A percentile compares a stretch with the other conserved stretches of the same genome.
phyloP scores from a whole-genome alignment of 805 yeast genomes.

The Yamadazyma phyllophila region DNA sequence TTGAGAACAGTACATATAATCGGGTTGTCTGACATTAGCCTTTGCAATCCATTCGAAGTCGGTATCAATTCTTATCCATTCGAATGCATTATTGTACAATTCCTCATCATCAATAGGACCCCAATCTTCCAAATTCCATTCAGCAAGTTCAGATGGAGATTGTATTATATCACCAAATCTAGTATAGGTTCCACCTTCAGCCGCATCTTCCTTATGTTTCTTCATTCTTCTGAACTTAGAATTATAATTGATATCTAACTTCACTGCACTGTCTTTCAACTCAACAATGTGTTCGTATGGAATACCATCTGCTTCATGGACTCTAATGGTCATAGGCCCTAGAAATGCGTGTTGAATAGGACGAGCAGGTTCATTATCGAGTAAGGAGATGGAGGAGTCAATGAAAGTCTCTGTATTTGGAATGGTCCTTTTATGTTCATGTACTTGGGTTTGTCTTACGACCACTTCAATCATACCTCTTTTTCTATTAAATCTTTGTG shows the following conservation, averaged over 20 bases:
- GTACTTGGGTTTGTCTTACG: slow-evolving; percentile 82
- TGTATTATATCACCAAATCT: slow-evolving; percentile 75
- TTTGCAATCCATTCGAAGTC: slow-evolving; percentile 96
- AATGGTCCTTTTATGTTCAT: slow-evolving; percentile 42
- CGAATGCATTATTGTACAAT: slow-evolving; percentile 82
- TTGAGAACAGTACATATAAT: slow-evolving; percentile 92
- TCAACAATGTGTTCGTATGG: slow-evolving; percentile 98
- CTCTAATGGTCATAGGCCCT: slow-evolving; percentile 95
- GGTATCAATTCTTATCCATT: slow-evolving; percentile 97
- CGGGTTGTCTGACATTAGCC: slow-evolving; percentile 81
- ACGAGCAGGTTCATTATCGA: slow-evolving; percentile 41
- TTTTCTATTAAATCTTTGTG: slow-evolving; percentile 91
- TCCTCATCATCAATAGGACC: slow-evolving; percentile 65
- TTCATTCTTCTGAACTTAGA: slow-evolving; percentile 85
- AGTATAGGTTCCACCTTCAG: slow-evolving; percentile 39
- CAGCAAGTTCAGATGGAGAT: slow-evolving; percentile 53
- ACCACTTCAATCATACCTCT: slow-evolving; percentile 93
- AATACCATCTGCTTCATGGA: slow-evolving; percentile 97
- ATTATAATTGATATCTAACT: slow-evolving; percentile 91
- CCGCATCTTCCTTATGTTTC: slow-evolving; percentile 48
- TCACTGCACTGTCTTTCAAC: slow-evolving; percentile 78
- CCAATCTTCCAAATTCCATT: slow-evolving; percentile 77
- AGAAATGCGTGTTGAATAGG: slow-evolving; percentile 57
- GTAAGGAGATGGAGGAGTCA: slow-evolving; percentile 41
- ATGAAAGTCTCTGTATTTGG: slow-evolving; percentile 33